A percentile compares a stretch with the other conserved stretches of the same genome.
Evolutionary conservation across 202 grass and related monocot genomes (phyloP).

Genomic region (Saccharum hybrid): DNA sequence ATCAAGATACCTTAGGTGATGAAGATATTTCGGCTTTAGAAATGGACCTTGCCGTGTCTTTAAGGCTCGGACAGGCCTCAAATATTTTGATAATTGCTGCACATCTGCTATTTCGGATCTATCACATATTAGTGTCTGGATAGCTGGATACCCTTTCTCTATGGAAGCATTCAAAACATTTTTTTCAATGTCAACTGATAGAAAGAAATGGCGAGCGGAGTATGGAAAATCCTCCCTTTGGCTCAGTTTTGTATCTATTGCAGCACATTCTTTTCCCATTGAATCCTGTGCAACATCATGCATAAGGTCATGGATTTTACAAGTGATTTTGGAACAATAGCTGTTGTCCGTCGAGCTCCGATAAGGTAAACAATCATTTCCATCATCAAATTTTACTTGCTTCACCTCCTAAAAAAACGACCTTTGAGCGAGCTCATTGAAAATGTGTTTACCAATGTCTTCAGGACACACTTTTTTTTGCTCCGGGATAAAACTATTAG

Average conservation of each 20-base stretch:
- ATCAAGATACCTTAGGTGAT: slow-evolving; percentile 7
- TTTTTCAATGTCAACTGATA: accelerated
- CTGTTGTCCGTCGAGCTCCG: no score
- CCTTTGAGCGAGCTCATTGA: slow-evolving; percentile 15
- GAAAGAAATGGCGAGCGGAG: background rate
- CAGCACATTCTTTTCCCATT: background rate
- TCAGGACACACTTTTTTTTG: background rate
- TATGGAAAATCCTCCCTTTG: background rate
- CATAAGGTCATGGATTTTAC: slow-evolving; percentile 33
- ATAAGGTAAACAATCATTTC: no score
- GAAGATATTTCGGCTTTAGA: slow-evolving; percentile 1
- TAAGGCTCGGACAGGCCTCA: background rate
- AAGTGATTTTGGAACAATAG: background rate
- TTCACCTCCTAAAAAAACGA: slow-evolving; percentile 43
- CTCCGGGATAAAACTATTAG: background rate
- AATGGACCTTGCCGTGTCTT: accelerated
- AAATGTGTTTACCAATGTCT: slow-evolving; percentile 11
- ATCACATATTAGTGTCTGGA: background rate
- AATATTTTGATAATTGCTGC: background rate
- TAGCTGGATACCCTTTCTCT: background rate
- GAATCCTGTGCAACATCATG: slow-evolving; percentile 11
- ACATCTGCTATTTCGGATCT: accelerated
- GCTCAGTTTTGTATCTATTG: accelerated
- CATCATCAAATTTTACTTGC: no score
- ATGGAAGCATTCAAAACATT: background rate